Evolutionary conservation across 2,329 filamentous ascomycete genomes (phyloP), one percentile per base, ranked within the genome.

Genomic region (Penicillium sp.): DNA sequence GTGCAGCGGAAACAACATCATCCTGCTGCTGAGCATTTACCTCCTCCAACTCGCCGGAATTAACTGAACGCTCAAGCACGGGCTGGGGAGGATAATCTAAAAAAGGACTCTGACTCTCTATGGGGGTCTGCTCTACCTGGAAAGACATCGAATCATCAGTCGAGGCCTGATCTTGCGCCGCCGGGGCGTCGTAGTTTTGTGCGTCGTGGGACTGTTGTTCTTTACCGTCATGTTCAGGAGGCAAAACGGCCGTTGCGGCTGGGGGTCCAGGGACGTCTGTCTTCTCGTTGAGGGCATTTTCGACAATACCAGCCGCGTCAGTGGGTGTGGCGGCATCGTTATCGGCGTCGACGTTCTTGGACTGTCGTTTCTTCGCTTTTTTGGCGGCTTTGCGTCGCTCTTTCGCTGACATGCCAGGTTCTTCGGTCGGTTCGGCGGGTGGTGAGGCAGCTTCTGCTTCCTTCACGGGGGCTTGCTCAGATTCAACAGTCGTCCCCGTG

Each of bases 371-470:
- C 53, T 69, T 71, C 27, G 74, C 72, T 50, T 78, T 77, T 55
- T 77, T 76, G 56, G 77, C 78, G 10, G 66, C 72, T 55, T 77
- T 79, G 58, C 75, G 72, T 53, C 72, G 75, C 48, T 63, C 61
- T 41, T 72, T 66, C 31, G 66, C 55, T 7, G 68, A 63, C 55
- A 65, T 66, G 53, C 59, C 63, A 22, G 63, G 61, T 29, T 66
- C 42, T 40, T 50, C 47, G 10, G 18, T 29, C 27, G 25, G 33
- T 13, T 55, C 45, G n/a, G 49, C 44, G 14, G 39, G 31, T 10
- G 31, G 12, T 29, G 31, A 4, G 13, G 14, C 31, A 37, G 37
- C 42, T 27, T 53, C 41, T n/a, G 27, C 16, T 10, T 50, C 55
- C 7, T 49, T 46, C 12, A 16, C 13, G 2, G 46, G 29, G 4